These are phyloP conservation scores for Moniliella sp. DNA, from an alignment of 1,284 basidiomycete species.

Conservation along the genomic window DNA sequence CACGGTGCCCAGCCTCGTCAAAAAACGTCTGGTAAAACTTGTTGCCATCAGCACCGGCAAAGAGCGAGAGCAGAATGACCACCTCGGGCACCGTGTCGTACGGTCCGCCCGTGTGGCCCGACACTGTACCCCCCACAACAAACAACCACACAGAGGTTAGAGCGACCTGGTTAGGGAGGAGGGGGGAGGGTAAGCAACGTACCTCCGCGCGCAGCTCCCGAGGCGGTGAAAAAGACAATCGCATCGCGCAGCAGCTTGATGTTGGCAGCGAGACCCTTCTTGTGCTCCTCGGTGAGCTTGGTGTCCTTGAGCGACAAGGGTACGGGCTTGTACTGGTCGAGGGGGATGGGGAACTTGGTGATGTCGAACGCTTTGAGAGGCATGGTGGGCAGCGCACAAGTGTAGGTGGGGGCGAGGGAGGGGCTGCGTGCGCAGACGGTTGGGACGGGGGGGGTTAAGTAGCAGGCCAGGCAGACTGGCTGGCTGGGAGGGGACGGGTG, in stretches of 20 bases:
- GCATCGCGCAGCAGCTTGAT: conserved; percentile 58
- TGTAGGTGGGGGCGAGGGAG: too few species aligned
- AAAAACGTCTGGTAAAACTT: conserved; percentile 31
- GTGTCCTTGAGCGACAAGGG: conserved; percentile 3
- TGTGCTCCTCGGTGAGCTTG: conserved; percentile 4
- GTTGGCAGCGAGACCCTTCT: conserved; percentile 38
- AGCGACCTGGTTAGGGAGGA: too few species aligned
- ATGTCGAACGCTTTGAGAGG: too few species aligned
- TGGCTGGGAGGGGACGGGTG: too few species aligned
- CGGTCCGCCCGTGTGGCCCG: conserved; percentile 56
- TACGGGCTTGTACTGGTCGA: conserved; percentile 5
- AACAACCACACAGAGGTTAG: too few species aligned
- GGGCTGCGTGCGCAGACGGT: too few species aligned
- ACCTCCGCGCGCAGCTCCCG: conserved; percentile 45
- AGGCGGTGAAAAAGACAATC: conserved; percentile 59
- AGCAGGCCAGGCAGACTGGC: too few species aligned
- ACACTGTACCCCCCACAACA: too few species aligned
- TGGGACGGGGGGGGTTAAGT: too few species aligned
- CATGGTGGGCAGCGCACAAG: too few species aligned
- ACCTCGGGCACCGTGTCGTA: conserved; percentile 66
- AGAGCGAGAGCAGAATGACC: conserved; percentile 49
- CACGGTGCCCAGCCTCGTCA: conserved; percentile 50
- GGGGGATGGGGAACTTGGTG: too few species aligned
- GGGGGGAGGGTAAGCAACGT: too few species aligned
- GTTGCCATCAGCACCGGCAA: conserved; percentile 41